phyloP scores from a whole-genome alignment of 192 early-diverging fungal species.

The Coemansia asiatica region DNA sequence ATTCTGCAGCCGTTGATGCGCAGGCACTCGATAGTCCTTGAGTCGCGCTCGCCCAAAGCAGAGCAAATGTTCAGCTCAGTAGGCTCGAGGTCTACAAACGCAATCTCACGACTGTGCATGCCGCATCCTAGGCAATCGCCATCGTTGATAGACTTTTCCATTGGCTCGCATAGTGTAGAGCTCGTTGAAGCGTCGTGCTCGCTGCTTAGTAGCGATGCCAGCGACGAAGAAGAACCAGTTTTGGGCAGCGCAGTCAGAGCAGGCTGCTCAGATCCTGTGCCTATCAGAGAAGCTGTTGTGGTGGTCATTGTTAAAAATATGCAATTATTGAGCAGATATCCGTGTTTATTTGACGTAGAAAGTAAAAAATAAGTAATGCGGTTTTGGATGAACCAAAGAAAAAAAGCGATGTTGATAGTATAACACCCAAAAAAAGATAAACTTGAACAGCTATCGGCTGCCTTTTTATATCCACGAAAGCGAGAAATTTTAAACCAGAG shows the following conservation, averaged over 20 bases:
- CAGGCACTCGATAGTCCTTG: conserved; percentile 46
- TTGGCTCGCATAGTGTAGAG: conserved; percentile 32
- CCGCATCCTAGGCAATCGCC: neutral
- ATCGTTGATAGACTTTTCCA: conserved; percentile 6
- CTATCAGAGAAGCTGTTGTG: neutral
- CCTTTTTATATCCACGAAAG: neutral
- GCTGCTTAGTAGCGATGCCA: conserved; percentile 15
- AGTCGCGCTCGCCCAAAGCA: conserved; percentile 34
- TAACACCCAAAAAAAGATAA: neutral
- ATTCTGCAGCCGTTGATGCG: conserved; percentile 54
- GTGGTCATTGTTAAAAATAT: neutral
- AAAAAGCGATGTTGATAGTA: neutral
- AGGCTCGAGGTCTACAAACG: conserved; percentile 34
- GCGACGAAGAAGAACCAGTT: conserved; percentile 17
- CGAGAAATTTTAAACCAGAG: neutral
- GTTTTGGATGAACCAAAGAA: neutral
- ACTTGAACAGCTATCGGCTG: neutral
- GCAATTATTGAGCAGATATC: neutral
- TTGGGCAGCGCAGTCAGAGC: conserved; percentile 21
- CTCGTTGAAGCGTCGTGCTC: conserved; percentile 20
- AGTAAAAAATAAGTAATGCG: too few relatives aligned
- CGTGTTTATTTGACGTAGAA: neutral
- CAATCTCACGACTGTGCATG: conserved; percentile 41
- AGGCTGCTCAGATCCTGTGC: neutral
- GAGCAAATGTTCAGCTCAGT: conserved; percentile 31